These are phyloP conservation scores for Colletotrichum musae DNA, from an alignment of 2,329 filamentous ascomycete species.

Conservation along the genomic window DNA sequence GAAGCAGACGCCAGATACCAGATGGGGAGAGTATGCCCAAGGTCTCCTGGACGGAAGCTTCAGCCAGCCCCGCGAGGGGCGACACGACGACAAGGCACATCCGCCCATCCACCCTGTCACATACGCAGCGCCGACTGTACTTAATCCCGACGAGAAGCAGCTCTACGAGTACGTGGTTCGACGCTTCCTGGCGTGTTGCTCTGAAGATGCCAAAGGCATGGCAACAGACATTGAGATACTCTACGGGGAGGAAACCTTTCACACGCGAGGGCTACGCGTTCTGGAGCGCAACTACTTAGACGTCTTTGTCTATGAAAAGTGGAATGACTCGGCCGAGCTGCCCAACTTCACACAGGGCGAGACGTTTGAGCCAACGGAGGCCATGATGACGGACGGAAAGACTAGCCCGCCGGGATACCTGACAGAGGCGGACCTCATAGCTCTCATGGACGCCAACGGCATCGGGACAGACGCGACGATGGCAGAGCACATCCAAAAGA, in stretches of 20 bases:
- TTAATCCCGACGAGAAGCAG: conserved; percentile 77
- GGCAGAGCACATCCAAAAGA: conserved; percentile 98
- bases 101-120: conserved; percentile 96
- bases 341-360: conserved; percentile 87
- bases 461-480: conserved; percentile 99
- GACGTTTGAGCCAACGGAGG: conserved; percentile 88
- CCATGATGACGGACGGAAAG: conserved; percentile 91
- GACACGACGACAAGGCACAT: conserved; percentile 96
- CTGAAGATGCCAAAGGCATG: conserved; percentile 90
- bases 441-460: conserved; percentile 97
- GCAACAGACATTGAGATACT: conserved; percentile 87
- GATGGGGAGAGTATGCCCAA: conserved; percentile 88
- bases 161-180: conserved; percentile 95
- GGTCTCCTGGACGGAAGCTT: conserved; percentile 82
- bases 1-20: conserved; percentile 83
- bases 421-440: conserved; percentile 95
- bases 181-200: conserved; percentile 95
- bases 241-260: conserved; percentile 88
- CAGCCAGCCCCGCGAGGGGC: conserved; percentile 83
- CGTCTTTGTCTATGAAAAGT: conserved; percentile 96
- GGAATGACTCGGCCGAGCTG: conserved; percentile 88
- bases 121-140: conserved; percentile 78
- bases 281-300: conserved; percentile 93
- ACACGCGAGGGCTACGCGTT: conserved; percentile 86
- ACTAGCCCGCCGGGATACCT: conserved; percentile 88